Evolutionary conservation across 2,329 filamentous ascomycete genomes (phyloP).

Genomic region (Fusarium nelsonii): DNA sequence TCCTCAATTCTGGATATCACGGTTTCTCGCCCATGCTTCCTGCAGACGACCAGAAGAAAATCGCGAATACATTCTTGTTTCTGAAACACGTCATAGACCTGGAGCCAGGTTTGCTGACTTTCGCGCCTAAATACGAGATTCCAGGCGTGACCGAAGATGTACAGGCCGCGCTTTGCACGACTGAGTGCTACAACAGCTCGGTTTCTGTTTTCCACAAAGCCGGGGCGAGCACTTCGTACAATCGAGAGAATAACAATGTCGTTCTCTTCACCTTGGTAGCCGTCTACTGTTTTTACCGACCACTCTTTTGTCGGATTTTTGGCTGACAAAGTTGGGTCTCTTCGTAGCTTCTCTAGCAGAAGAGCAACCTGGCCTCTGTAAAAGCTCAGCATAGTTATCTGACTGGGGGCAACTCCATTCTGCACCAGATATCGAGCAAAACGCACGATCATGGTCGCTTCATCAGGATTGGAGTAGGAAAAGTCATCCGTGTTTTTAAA

Average conservation of each 20-base stretch:
- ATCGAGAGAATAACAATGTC: constrained; percentile 84
- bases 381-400: constrained; percentile 87
- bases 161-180: constrained; percentile 82
- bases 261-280: constrained; percentile 93
- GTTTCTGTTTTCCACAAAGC: constrained; percentile 77
- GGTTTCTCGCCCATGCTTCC: constrained; percentile 66
- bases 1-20: constrained; percentile 65
- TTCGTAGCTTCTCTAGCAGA: constrained; percentile 64
- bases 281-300: constrained; percentile 85
- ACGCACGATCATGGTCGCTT: constrained; percentile 80
- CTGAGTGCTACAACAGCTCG: constrained; percentile 70
- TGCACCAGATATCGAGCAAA: constrained; percentile 79
- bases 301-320: constrained; percentile 51
- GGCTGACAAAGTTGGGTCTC: constrained; percentile 44
- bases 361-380: constrained; percentile 85
- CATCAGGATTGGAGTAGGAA: constrained; percentile 76
- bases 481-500: constrained; percentile 67
- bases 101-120: constrained; percentile 57
- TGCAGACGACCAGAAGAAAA: constrained; percentile 73
- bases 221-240: constrained; percentile 79
- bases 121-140: constrained; percentile 62
- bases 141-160: constrained; percentile 82
- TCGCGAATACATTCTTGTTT: constrained; percentile 49
- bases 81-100: constrained; percentile 57
- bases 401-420: constrained; percentile 69